These are phyloP conservation scores for Asterophora parasitica DNA, from an alignment of 768 basidiomycete species.

Conservation along the genomic window DNA sequence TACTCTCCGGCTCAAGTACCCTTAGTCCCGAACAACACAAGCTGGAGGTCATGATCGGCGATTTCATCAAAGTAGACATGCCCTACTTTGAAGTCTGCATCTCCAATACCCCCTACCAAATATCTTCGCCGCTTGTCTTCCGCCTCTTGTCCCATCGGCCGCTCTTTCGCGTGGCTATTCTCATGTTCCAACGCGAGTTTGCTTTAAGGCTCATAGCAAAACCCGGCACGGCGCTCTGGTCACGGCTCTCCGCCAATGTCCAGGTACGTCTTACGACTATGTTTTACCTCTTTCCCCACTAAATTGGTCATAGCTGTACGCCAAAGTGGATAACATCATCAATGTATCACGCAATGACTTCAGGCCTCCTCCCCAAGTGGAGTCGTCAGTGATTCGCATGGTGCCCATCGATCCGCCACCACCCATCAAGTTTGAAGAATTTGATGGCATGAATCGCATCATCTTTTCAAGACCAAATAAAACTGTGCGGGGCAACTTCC, in stretches of 20 bases:
- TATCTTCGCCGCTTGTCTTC: constrained; percentile 97
- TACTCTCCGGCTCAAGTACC: not conserved
- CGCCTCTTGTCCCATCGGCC: constrained; percentile 95
- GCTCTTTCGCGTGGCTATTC: constrained; percentile 86
- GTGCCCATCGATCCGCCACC: constrained; percentile 94
- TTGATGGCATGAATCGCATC: constrained; percentile 91
- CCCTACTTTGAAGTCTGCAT: constrained; percentile 99
- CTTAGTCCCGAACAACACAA: constrained; percentile 90
- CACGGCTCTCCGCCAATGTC: constrained; percentile 91
- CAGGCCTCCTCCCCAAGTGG: constrained; percentile 91
- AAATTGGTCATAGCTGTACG: constrained; percentile 55
- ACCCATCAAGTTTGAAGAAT: constrained; percentile 93
- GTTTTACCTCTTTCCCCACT: not conserved
- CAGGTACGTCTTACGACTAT: constrained; percentile 38
- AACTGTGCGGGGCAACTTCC: constrained; percentile 83
- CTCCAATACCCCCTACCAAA: constrained; percentile 98
- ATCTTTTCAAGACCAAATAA: constrained; percentile 90
- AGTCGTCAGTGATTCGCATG: constrained; percentile 87
- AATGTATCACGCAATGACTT: constrained; percentile 97
- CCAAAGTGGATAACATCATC: constrained; percentile 94
- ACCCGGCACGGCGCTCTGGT: constrained; percentile 86
- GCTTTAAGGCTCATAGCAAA: constrained; percentile 86
- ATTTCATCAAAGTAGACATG: constrained; percentile 96
- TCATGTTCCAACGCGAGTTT: constrained; percentile 99
- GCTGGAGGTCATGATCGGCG: constrained; percentile 92